Evolutionary conservation across 192 early-diverging fungal species (phyloP).

Genomic region (Gigaspora rosea): DNA sequence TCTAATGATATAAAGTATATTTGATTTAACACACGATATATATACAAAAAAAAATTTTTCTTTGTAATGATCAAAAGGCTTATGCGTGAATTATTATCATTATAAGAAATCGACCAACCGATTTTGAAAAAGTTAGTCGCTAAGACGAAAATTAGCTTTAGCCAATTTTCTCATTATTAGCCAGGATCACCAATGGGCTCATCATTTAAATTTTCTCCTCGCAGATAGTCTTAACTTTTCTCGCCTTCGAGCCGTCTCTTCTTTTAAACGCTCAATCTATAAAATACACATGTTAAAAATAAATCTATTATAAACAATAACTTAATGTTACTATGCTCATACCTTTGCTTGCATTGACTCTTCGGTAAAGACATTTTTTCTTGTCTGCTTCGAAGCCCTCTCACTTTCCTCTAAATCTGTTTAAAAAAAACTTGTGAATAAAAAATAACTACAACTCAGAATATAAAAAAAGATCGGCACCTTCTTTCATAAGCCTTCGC

Average conservation of each 20-base stretch:
- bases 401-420: constrained; percentile 44
- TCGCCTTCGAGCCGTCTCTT: constrained; percentile 35
- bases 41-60: too few species aligned
- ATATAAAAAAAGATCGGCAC: neutral
- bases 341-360: constrained; percentile 41
- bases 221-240: constrained; percentile 22
- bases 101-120: too few species aligned
- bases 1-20: too few species aligned
- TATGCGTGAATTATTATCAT: too few species aligned
- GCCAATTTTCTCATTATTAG: too few species aligned
- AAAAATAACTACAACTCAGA: neutral
- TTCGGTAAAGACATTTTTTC: constrained; percentile 34
- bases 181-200: too few species aligned
- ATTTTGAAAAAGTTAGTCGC: too few species aligned
- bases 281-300: neutral
- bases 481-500: constrained; percentile 40
- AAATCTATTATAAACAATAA: neutral
- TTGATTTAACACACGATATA: too few species aligned
- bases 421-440: neutral
- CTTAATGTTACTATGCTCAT: neutral
- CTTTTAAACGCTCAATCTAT: constrained; percentile 40
- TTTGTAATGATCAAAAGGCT: too few species aligned
- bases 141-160: too few species aligned
- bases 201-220: neutral
- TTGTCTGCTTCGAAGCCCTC: constrained; percentile 38